Evolutionary conservation across 2,329 filamentous ascomycete species (phyloP), one percentile per base, ranked within the genome.

Genomic region (Alternaria sp.): DNA sequence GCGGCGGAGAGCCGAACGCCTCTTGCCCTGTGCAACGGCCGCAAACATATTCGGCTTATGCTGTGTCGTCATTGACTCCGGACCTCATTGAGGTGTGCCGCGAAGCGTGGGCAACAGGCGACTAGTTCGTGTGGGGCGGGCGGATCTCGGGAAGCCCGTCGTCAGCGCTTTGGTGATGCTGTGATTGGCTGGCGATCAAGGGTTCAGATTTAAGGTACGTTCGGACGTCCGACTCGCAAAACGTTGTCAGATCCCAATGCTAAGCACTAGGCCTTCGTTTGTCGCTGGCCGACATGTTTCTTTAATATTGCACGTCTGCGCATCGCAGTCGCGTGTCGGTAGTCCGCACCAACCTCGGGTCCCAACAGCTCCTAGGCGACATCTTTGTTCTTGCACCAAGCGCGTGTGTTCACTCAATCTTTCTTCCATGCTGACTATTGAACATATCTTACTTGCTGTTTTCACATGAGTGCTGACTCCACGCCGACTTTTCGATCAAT

Each of bases 31-130:
- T 32, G 28, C 27, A 46, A 44, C 11, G 18, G 20, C 0, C 22
- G 16, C 36, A 36, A 28, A 18, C 40, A 57, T 46, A 9, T 50
- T 30, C 43, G 34, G 54, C 41, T 61, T 54, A 38, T 44, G 20
- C 54, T 49, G 49, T 61, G 59, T 54, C 59, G 59, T 59, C 54
- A 58, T 57, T 2, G 41, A 36, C n/a, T 57, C 41, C 36, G 59
- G 50, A 50, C 32, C 25, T 25, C 41, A 28, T 28, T 18, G 22
- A 48, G 16, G 32, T 14, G 34, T 50, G 46, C 46, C 46, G 46
- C 32, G 46, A 18, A 20, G 20, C 12, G 30, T 9, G 14, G 34
- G 45, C n/a, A 2, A 28, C 25, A 36, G 20, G 50, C 50, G 20
- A n/a, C 20, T 25, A 27, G 43, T 41, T 41, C 49, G 43, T 16